A percentile compares a stretch with the other conserved stretches of the same genome.
Conservation (phyloP, 2,329 filamentous ascomycete species). For the Septoria linicola region DNA sequence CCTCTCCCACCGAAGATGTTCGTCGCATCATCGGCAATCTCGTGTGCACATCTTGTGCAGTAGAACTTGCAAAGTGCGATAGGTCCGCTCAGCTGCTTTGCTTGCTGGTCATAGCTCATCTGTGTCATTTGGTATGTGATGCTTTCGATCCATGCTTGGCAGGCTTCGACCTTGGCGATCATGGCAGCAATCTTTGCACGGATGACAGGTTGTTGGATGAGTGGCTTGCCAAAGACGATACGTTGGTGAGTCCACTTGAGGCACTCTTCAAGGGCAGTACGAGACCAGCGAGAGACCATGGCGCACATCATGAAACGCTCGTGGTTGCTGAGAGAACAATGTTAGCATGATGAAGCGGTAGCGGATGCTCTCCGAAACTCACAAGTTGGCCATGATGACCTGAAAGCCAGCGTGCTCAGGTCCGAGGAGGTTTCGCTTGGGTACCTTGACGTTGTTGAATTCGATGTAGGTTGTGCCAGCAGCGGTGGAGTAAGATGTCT, state of each 20-base stretch:
- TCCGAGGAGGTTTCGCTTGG: slow-evolving; percentile 73
- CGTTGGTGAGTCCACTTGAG: slow-evolving; percentile 88
- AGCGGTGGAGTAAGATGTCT: slow-evolving; percentile 75
- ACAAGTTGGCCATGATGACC: slow-evolving; percentile 83
- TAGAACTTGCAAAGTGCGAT: slow-evolving; percentile 81
- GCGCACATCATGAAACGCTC: slow-evolving; percentile 44
- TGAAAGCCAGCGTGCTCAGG: slow-evolving; percentile 83
- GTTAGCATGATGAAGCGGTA: slow-evolving; percentile 1
- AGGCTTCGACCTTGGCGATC: slow-evolving; percentile 78
- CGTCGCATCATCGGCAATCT: slow-evolving; percentile 78
- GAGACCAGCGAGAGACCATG: slow-evolving; percentile 62
- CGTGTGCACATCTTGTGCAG: slow-evolving; percentile 72
- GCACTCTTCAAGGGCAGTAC: slow-evolving; percentile 75
- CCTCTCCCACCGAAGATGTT: slow-evolving; percentile 85
- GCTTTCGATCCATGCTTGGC: slow-evolving; percentile 80
- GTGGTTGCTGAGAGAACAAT: slow-evolving; percentile 13
- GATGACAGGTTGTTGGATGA: slow-evolving; percentile 64
- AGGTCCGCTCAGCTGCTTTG: slow-evolving; percentile 72
- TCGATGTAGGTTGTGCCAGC: slow-evolving; percentile 79
- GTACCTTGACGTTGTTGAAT: slow-evolving; percentile 84
- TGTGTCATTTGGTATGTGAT: slow-evolving; percentile 86
- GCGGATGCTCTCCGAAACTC: background rate
- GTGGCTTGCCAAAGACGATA: slow-evolving; percentile 76
- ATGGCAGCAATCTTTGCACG: slow-evolving; percentile 66
- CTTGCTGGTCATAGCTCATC: slow-evolving; percentile 76